A percentile compares a stretch with the other conserved stretches of the same genome.
phyloP scores from a whole-genome alignment of 768 basidiomycete genomes.

The Macrolepiota albuminosa region DNA sequence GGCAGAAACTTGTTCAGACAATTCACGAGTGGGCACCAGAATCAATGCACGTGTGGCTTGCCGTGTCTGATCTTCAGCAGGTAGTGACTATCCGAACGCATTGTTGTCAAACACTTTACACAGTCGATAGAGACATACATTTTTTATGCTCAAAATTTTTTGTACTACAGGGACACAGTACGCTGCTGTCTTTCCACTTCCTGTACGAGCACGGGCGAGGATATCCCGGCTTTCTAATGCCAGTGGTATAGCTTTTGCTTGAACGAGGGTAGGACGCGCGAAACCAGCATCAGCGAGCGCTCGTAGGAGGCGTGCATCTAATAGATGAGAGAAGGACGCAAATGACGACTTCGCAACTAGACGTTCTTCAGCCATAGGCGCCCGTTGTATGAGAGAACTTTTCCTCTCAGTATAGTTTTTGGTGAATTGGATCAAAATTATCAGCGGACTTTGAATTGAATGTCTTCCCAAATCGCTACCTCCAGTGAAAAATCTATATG shows the following conservation, averaged over 20 bases:
- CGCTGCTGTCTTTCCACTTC: conserved; percentile 95
- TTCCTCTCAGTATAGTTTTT: background rate
- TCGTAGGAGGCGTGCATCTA: conserved; percentile 82
- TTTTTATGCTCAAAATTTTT: conserved; percentile 78
- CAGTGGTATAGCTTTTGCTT: conserved; percentile 87
- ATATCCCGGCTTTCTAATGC: conserved; percentile 89
- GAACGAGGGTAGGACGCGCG: conserved; percentile 87
- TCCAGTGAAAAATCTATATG: conserved; percentile 30
- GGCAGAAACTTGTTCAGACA: conserved; percentile 83
- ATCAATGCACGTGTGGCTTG: conserved; percentile 71
- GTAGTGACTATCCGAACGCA: conserved; percentile 27
- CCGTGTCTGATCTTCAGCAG: conserved; percentile 33
- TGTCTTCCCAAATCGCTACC: conserved; percentile 13
- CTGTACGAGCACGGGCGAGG: conserved; percentile 90
- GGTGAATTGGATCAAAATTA: conserved; percentile 13
- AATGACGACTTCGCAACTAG: conserved; percentile 46
- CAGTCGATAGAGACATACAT: conserved; percentile 39
- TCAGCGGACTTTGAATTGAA: conserved; percentile 21
- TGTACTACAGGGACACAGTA: conserved; percentile 91
- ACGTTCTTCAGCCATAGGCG: conserved; percentile 39
- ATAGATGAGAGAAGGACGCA: conserved; percentile 63
- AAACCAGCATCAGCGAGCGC: conserved; percentile 90
- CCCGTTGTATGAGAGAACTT: background rate
- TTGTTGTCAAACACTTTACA: conserved; percentile 5
- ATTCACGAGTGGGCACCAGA: conserved; percentile 87